phyloP scores from a whole-genome alignment of 2,329 filamentous ascomycete genomes.

The Talaromyces verruculosus region DNA sequence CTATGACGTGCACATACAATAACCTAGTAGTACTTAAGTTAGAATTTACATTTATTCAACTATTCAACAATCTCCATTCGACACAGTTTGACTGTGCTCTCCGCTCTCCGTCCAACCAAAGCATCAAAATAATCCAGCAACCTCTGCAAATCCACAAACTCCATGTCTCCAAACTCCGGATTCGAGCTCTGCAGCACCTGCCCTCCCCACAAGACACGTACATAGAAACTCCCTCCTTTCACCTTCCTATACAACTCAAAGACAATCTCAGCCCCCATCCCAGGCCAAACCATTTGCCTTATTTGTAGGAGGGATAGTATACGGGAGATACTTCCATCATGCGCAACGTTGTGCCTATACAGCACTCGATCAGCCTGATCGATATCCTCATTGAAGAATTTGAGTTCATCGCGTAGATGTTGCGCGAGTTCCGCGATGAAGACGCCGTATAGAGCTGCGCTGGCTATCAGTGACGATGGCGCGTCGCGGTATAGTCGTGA shows the following conservation, averaged over 20 bases:
- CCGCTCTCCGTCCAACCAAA: slow-evolving; percentile 58
- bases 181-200: slow-evolving; percentile 65
- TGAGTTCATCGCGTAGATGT: slow-evolving; percentile 59
- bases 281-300: slow-evolving; percentile 78
- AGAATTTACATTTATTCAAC: neutral
- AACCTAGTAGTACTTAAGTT: too few relatives aligned
- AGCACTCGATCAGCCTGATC: slow-evolving; percentile 44
- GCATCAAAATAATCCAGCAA: slow-evolving; percentile 71
- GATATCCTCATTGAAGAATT: slow-evolving; percentile 11
- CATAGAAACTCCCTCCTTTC: slow-evolving; percentile 44
- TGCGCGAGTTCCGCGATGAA: slow-evolving; percentile 70
- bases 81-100: slow-evolving; percentile 23
- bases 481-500: slow-evolving; percentile 72
- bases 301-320: slow-evolving; percentile 70
- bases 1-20: neutral
- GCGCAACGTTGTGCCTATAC: slow-evolving; percentile 76
- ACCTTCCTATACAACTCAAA: slow-evolving; percentile 68
- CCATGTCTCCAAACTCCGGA: slow-evolving; percentile 65
- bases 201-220: slow-evolving; percentile 72
- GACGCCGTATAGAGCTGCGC: slow-evolving; percentile 64
- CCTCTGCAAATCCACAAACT: slow-evolving; percentile 67
- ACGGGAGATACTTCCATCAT: slow-evolving; percentile 71
- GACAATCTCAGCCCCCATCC: slow-evolving; percentile 76
- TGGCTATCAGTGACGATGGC: slow-evolving; percentile 61
- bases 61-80: neutral